Percentiles rank a stretch among this genome's conserved stretches.
These are phyloP conservation scores for Lathyrus oleraceus DNA, from an alignment of 306 rosid species.

Conservation along the genomic window DNA sequence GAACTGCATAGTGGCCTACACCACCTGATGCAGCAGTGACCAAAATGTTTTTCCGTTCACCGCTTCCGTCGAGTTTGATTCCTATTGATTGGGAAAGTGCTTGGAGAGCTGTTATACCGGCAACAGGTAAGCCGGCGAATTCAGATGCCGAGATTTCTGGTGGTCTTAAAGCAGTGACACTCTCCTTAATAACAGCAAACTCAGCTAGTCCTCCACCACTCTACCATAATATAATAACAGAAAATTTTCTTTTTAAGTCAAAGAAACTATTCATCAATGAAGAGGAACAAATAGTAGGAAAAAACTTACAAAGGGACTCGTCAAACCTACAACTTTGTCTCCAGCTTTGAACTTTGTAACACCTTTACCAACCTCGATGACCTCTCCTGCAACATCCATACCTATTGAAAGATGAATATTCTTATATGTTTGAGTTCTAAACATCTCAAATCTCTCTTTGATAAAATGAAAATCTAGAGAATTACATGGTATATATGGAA, in stretches of 20 bases:
- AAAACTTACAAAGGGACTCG: conserved; percentile 40
- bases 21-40: conserved; percentile 92
- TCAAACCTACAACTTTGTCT: conserved; percentile 63
- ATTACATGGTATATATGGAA: conserved; percentile 59
- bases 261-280: not conserved
- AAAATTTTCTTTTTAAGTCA: too few species aligned
- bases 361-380: conserved; percentile 57
- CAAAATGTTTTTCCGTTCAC: conserved; percentile 52
- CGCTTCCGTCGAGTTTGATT: conserved; percentile 57
- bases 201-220: conserved; percentile 81
- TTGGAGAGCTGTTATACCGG: conserved; percentile 67
- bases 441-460: too few species aligned
- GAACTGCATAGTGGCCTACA: conserved; percentile 81
- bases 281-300: not conserved
- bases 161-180: conserved; percentile 49
- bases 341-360: conserved; percentile 60
- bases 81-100: conserved; percentile 57
- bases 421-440: too few species aligned
- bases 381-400: conserved; percentile 72
- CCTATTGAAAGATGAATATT: conserved; percentile 39
- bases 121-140: conserved; percentile 63
- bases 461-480: not conserved
- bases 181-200: conserved; percentile 54
- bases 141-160: conserved; percentile 56
- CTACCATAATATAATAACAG: conserved; percentile 44